A percentile compares a stretch with the other conserved stretches of the same genome.
Conservation (phyloP, 768 basidiomycete species). For the Termitomyces sp. region DNA sequence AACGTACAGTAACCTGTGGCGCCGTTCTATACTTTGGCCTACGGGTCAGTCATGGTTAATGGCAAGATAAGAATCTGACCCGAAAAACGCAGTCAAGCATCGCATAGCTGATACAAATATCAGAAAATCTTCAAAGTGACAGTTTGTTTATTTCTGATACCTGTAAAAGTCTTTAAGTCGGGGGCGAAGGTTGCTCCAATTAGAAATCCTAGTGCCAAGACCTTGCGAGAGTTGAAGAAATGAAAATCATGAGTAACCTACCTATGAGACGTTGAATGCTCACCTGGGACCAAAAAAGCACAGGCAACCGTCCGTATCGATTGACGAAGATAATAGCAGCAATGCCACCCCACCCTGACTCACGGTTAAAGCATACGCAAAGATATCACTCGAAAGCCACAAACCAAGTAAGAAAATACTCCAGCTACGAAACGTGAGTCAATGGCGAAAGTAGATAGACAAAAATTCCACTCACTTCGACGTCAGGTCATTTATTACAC, state of each 20-base stretch:
- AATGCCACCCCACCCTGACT: conserved; percentile 40
- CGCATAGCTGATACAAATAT: conserved; percentile 22
- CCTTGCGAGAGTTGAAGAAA: conserved; percentile 19
- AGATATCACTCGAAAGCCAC: background rate
- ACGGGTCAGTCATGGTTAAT: background rate
- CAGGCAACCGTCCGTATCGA: conserved; percentile 54
- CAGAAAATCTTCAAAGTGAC: background rate
- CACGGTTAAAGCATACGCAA: background rate
- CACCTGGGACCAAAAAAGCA: conserved; percentile 57
- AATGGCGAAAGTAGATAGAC: background rate
- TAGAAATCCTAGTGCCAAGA: conserved; percentile 47
- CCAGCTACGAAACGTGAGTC: conserved; percentile 34
- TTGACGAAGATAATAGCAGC: conserved; percentile 48
- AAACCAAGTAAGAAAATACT: conserved; percentile 51
- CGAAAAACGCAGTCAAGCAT: conserved; percentile 29
- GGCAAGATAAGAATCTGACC: conserved; percentile 12
- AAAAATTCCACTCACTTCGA: conserved; percentile 31
- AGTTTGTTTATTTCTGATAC: conserved; percentile 3
- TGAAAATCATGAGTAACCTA: background rate
- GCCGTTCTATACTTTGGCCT: conserved; percentile 29
- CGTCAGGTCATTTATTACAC: conserved; percentile 52
- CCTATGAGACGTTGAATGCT: conserved; percentile 1
- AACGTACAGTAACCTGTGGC: conserved; percentile 44
- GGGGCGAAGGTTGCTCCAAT: conserved; percentile 53
- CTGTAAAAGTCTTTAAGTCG: conserved; percentile 40